Evolutionary conservation across 768 basidiomycete genomes (phyloP).

Genomic region (Trametes sanguinea): DNA sequence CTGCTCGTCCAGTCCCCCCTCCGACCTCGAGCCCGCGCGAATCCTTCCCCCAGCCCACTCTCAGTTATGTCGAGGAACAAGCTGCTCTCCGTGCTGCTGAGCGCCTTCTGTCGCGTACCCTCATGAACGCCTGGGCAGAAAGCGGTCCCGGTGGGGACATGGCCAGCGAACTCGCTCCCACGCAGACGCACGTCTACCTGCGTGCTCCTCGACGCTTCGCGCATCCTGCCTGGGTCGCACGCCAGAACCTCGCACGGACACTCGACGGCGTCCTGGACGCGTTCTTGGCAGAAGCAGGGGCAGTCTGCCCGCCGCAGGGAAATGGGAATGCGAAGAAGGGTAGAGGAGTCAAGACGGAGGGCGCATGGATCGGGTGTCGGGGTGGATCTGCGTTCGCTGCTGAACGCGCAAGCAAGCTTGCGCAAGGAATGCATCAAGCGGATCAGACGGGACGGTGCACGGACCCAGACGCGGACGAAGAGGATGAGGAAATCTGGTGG

Average conservation of each 20-base stretch:
- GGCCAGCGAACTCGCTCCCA: conserved; percentile 45
- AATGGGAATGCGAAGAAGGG: conserved; percentile 31
- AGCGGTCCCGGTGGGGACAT: conserved; percentile 40
- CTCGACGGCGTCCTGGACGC: conserved; percentile 39
- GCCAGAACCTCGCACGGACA: conserved; percentile 42
- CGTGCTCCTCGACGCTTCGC: conserved; percentile 49
- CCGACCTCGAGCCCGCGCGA: background rate
- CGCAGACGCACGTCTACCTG: conserved; percentile 49
- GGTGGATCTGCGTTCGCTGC: conserved; percentile 12
- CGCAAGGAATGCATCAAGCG: background rate
- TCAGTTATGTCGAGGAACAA: conserved; percentile 37
- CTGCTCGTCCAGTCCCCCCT: background rate
- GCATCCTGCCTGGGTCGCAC: conserved; percentile 50
- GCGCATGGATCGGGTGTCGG: conserved; percentile 43
- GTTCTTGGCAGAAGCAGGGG: conserved; percentile 37
- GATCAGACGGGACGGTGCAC: conserved; percentile 11
- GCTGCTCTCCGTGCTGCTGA: conserved; percentile 29
- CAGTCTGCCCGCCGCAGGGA: conserved; percentile 30
- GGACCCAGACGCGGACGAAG: conserved; percentile 33
- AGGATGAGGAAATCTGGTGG: conserved; percentile 56
- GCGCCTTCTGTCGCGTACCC: conserved; percentile 44
- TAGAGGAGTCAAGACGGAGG: conserved; percentile 38
- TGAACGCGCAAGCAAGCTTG: background rate
- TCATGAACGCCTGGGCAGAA: conserved; percentile 47
- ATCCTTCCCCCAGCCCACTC: background rate